Evolutionary conservation across 495 filamentous ascomycete genomes (phyloP).

Genomic region (Hypoxylon intermedium): DNA sequence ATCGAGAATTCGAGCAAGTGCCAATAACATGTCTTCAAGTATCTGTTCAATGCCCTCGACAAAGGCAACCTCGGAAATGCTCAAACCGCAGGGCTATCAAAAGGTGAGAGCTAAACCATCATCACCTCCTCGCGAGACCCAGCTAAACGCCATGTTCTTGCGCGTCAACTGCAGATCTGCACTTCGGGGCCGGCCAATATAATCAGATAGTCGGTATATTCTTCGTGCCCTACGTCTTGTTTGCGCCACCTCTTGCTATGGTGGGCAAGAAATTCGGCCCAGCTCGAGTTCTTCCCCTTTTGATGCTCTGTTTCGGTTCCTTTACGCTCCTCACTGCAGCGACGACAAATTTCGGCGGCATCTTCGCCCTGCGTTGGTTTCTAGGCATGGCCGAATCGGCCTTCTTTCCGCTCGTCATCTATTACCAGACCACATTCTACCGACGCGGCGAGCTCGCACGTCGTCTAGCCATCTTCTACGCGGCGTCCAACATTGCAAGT

Average conservation of each 20-base stretch:
- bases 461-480: conserved; percentile 80
- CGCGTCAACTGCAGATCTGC: conserved; percentile 50
- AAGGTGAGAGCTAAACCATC: conserved; percentile 50
- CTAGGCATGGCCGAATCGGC: conserved; percentile 75
- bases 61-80: conserved; percentile 75
- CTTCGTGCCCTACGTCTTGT: conserved; percentile 79
- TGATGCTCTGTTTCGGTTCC: conserved; percentile 72
- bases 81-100: conserved; percentile 60
- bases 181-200: conserved; percentile 69
- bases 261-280: conserved; percentile 72
- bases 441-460: conserved; percentile 77
- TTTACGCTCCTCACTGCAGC: conserved; percentile 62
- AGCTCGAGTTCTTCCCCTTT: conserved; percentile 65
- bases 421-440: conserved; percentile 67
- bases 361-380: conserved; percentile 71
- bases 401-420: conserved; percentile 74
- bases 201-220: conserved; percentile 76
- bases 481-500: conserved; percentile 73
- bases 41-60: conserved; percentile 70
- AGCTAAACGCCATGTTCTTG: conserved; percentile 1
- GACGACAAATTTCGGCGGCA: conserved; percentile 67
- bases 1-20: neutral
- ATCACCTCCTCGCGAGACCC: conserved; percentile 39
- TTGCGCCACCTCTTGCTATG: conserved; percentile 70
- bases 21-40: conserved; percentile 30